Conservation (phyloP, 2,329 filamentous ascomycete species). For the Stachybotrys chartarum region DNA sequence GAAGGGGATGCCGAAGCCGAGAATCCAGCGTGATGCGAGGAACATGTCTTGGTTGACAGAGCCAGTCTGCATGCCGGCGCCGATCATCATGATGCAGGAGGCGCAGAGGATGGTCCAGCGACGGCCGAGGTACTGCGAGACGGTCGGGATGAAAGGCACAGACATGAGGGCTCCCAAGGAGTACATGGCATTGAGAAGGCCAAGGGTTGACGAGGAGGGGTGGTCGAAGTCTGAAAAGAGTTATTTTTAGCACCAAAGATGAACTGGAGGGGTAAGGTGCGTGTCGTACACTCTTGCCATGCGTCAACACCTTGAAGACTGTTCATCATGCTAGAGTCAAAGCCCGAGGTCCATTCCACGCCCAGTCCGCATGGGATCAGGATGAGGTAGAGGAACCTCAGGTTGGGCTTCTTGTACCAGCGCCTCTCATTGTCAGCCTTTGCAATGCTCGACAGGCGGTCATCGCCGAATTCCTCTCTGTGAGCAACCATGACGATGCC, state of each 20-base stretch:
- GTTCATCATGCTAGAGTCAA: conserved; percentile 37
- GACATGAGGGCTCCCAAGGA: conserved; percentile 34
- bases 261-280: too few species aligned
- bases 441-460: conserved; percentile 26
- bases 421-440: conserved; percentile 20
- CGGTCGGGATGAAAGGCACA: conserved; percentile 29
- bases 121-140: conserved; percentile 30
- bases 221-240: conserved; percentile 28
- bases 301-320: conserved; percentile 30
- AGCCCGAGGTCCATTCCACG: conserved; percentile 35
- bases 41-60: conserved; percentile 20
- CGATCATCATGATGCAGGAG: conserved; percentile 14
- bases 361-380: conserved; percentile 32
- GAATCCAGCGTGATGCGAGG: conserved; percentile 21
- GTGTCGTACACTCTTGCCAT: conserved; percentile 26
- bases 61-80: conserved; percentile 7
- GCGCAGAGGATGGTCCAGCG: conserved; percentile 24
- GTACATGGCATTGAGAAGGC: conserved; percentile 34
- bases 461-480: conserved; percentile 24
- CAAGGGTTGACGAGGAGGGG: conserved; percentile 28
- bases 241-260: neutral
- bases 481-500: conserved; percentile 10
- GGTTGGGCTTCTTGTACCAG: conserved; percentile 33
- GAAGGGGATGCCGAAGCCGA: conserved; percentile 26
- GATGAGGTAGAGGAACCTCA: conserved; percentile 30